Evolutionary conservation across 1,284 basidiomycete species (phyloP), one percentile per base, ranked within the genome.

Genomic region (Boletus sp.): DNA sequence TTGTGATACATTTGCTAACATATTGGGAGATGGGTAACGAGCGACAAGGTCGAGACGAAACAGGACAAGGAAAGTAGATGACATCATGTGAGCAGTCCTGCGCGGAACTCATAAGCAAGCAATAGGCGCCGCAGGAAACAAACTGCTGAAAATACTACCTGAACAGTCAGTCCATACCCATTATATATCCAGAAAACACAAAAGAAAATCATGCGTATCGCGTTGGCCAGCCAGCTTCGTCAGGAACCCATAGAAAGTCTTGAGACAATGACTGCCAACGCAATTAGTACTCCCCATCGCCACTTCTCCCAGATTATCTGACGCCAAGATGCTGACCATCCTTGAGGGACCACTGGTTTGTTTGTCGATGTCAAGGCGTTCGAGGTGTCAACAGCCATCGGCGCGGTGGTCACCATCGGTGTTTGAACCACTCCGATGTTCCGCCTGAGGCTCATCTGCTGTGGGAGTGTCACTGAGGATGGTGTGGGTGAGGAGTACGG

Each of bases 291-390:
- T n/a, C 87, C 85, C 80, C 86, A 86, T 51, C 84, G 72, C 87
- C 87, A 90, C 62, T 87, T 88, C 61, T 88, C 83, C 78, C 80
- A 85, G n/a, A 90, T 64, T 36, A 88, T 65, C 52, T 78, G 75
- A 41, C 81, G 75, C 78, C 82, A 81, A 6, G 76, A 72, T 7
- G 75, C 67, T 12, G 73, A 69, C 72, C 77, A 78, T 7, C 74
- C 76, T 42, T 66, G 62, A 22, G 65, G 65, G 1, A 63, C 64
- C 20, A 57, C 49, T 4, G 65, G 62, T 48, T 67, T 67, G 30
- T 67, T 66, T 23, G 60, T 52, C 10, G 54, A 62, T n/a, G 60
- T 65, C 44, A 67, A 48, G 0, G 64, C 7, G 20, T 45, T 58
- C 2, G 56, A 40, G 3, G 53, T 8, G 30, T 66, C 61, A 46